Percentiles rank a stretch among this genome's conserved stretches.
Conservation (phyloP, 805 yeast species). For the Lipomyces spencermartinsiae region DNA sequence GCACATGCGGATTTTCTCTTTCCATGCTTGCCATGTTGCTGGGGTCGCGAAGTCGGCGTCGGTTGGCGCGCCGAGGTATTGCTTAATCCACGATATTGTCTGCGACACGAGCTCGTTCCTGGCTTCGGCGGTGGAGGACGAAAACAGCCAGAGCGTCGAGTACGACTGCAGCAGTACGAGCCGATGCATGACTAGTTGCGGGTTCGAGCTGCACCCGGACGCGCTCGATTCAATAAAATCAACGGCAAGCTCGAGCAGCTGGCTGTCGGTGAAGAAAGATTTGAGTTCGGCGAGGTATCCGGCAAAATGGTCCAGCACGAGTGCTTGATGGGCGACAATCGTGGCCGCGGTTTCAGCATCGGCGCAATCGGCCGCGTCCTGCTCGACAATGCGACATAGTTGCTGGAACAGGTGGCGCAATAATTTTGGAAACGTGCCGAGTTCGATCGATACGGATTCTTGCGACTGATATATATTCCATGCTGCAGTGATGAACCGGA, state of each 20-base stretch:
- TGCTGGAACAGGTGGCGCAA: conserved; percentile 16
- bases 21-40: conserved; percentile 30
- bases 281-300: conserved; percentile 26
- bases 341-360: background rate
- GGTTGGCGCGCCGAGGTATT: conserved; percentile 16
- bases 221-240: conserved; percentile 31
- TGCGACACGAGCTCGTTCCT: conserved; percentile 16
- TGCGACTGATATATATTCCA: conserved; percentile 33
- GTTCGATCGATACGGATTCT: conserved; percentile 24
- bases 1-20: conserved; percentile 42
- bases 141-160: conserved; percentile 41
- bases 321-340: conserved; percentile 24
- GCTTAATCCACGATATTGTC: conserved; percentile 32
- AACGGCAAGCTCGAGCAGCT: conserved; percentile 46
- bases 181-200: conserved; percentile 37
- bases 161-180: conserved; percentile 61
- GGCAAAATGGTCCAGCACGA: conserved; percentile 25
- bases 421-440: conserved; percentile 16
- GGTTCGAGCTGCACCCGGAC: background rate
- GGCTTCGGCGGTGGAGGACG: conserved; percentile 2
- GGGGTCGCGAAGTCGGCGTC: conserved; percentile 14
- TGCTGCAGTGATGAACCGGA: conserved; percentile 28
- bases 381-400: conserved; percentile 22
- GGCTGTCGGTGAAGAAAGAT: conserved; percentile 47
- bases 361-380: conserved; percentile 5